phyloP scores from a whole-genome alignment of 257 asterid genomes.

The Fraxinus cuspidata region DNA sequence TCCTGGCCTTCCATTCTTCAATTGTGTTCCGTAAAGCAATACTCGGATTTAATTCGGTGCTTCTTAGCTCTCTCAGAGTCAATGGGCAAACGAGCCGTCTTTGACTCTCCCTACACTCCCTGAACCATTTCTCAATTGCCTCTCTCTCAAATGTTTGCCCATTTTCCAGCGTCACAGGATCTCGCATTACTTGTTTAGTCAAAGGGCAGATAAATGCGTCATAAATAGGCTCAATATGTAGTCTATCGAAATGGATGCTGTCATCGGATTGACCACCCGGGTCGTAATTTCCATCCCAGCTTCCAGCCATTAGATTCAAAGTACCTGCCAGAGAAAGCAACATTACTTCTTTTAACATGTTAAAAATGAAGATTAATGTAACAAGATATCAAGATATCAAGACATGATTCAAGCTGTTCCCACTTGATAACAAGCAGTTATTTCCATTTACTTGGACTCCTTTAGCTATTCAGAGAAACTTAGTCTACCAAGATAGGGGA shows the following conservation, averaged over 20 bases:
- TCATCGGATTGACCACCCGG: slow-evolving; percentile 73
- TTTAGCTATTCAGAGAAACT: background rate
- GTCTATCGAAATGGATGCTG: slow-evolving; percentile 74
- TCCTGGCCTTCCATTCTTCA: slow-evolving; percentile 96
- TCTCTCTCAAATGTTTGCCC: slow-evolving; percentile 94
- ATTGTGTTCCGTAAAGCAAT: slow-evolving; percentile 85
- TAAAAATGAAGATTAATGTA: background rate
- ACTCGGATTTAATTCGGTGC: slow-evolving; percentile 79
- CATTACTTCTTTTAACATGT: slow-evolving; percentile 8
- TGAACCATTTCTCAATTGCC: slow-evolving; percentile 91
- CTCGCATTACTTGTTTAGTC: slow-evolving; percentile 87
- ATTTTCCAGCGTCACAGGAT: slow-evolving; percentile 83
- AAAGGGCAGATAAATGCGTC: slow-evolving; percentile 88
- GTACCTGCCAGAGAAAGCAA: slow-evolving; percentile 34
- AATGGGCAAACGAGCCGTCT: slow-evolving; percentile 74
- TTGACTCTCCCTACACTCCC: slow-evolving; percentile 67
- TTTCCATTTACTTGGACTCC: background rate
- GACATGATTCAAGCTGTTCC: background rate
- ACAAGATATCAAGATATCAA: background rate
- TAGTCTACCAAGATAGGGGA: background rate
- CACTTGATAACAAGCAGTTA: background rate
- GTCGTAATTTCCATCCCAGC: slow-evolving; percentile 66
- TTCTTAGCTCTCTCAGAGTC: slow-evolving; percentile 71
- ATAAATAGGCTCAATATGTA: slow-evolving; percentile 75
- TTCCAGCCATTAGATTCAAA: slow-evolving; percentile 65